Base-by-base conservation (phyloP, 805 yeast species). In the Candida tibetensis region DNA sequence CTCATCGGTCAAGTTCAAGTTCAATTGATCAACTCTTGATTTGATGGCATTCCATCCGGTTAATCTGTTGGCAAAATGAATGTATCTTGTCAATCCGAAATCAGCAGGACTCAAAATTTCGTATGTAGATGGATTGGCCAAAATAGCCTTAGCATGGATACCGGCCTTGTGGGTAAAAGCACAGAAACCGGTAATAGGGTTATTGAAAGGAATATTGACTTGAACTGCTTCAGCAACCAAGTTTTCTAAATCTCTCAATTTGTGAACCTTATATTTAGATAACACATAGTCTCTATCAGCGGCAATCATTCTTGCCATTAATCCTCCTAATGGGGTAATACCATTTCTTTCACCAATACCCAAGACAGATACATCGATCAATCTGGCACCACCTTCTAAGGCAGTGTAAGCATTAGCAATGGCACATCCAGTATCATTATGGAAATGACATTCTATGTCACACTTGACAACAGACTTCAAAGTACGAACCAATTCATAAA, bases 261-360 rank as follows among this genome's bases (percentile, higher is more conserved):
- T 74, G 53, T 67, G 67, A 48, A 76, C 64, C 60, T 75, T 74
- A 57, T 76, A 76, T 60, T 76, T 76, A 46, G 79, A 72, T 55
- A 73, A 64, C 37, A 76, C 81, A 52, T 76, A 76, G 40, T 74
- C 80, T 49, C 79, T 67, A 56, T 74, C 79, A 33, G 81, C 78
- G 38, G 77, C 77, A 52, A 76, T 76, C 81, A 76, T 76, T 63
- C 81, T 66, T 32, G 81, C 80, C 78, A 76, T 76, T 47, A 76
- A 69, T 18, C 80, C 81, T 49, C 82, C 81, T 49, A 76, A 63
- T 31, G 82, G 80, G 17, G 79, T 76, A 49, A 76, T 76, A 53
- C 82, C 82, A 58, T 76, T 76, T 68, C 82, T 71, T 62, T 76
- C 82, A 58, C 82, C 82, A 42, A 76, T 76, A 47, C 82, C 82